These are phyloP conservation scores for Trypanosoma mega DNA, from an alignment of 208 protist species.

Conservation along the genomic window DNA sequence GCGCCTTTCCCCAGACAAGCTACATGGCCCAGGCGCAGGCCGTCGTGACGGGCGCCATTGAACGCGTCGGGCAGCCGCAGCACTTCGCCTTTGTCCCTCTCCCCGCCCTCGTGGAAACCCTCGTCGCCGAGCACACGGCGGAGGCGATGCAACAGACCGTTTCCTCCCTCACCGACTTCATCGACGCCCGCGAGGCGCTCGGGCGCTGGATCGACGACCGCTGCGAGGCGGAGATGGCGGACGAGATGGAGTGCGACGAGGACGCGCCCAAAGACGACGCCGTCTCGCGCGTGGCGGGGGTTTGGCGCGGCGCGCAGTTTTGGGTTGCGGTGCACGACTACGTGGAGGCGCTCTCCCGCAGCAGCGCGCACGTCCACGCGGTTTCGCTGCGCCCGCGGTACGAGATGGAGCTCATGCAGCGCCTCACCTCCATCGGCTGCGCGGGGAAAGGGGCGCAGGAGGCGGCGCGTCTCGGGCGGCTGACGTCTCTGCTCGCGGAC, in stretches of 20 bases:
- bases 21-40: constrained; percentile 74
- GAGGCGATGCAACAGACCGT: constrained; percentile 63
- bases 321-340: constrained; percentile 75
- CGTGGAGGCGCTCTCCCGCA: constrained; percentile 56
- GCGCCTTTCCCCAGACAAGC: constrained; percentile 38
- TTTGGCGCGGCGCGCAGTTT: constrained; percentile 56
- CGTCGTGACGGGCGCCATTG: constrained; percentile 54
- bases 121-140: constrained; percentile 72
- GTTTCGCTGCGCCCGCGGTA: constrained; percentile 65
- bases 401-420: constrained; percentile 64
- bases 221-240: constrained; percentile 6
- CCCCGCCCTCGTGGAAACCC: constrained; percentile 66
- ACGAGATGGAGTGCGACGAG: constrained; percentile 26
- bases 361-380: constrained; percentile 55
- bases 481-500: constrained; percentile 13
- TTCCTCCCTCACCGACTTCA: constrained; percentile 69
- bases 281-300: constrained; percentile 10
- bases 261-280: constrained; percentile 2
- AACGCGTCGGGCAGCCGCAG: constrained; percentile 59
- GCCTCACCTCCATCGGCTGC: constrained; percentile 41
- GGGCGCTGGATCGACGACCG: constrained; percentile 36
- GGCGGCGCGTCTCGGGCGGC: neutral
- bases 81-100: constrained; percentile 43
- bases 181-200: constrained; percentile 53
- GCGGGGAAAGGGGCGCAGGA: neutral